Evolutionary conservation across 2,329 filamentous ascomycete species (phyloP).

Genomic region (Annulohypoxylon truncatum): DNA sequence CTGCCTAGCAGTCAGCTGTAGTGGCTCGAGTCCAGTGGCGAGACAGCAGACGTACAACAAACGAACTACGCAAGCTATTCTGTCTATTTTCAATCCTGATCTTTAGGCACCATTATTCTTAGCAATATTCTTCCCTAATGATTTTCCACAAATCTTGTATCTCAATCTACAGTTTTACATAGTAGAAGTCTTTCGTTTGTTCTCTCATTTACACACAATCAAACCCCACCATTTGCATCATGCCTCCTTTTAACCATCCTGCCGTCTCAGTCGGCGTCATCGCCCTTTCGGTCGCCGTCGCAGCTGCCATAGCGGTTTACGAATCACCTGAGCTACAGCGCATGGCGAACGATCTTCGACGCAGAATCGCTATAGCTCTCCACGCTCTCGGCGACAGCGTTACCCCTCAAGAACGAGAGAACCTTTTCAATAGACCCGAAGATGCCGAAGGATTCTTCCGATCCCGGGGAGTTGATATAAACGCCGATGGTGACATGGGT

Average conservation of each 20-base stretch:
- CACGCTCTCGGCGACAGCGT: conserved; percentile 70
- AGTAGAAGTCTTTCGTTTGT: conserved; percentile 15
- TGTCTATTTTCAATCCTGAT: conserved; percentile 10
- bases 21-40: conserved; percentile 42
- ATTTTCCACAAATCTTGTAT: conserved; percentile 2
- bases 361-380: conserved; percentile 69
- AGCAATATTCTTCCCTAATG: conserved; percentile 10
- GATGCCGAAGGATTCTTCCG: conserved; percentile 73
- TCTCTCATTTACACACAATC: conserved; percentile 1
- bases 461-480: conserved; percentile 57
- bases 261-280: conserved; percentile 68
- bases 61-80: conserved; percentile 41
- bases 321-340: conserved; percentile 73
- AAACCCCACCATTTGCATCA: conserved; percentile 45
- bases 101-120: conserved; percentile 25
- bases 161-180: conserved; percentile 5
- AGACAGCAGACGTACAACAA: conserved; percentile 31
- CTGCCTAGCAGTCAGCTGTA: conserved; percentile 39
- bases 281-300: conserved; percentile 67
- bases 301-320: conserved; percentile 70
- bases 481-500: conserved; percentile 55
- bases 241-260: conserved; percentile 68
- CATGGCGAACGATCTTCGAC: conserved; percentile 70
- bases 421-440: conserved; percentile 73
- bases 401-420: conserved; percentile 61